phyloP scores from a whole-genome alignment of 2,329 filamentous ascomycete species.

The Arthrobotrys musiformis region DNA sequence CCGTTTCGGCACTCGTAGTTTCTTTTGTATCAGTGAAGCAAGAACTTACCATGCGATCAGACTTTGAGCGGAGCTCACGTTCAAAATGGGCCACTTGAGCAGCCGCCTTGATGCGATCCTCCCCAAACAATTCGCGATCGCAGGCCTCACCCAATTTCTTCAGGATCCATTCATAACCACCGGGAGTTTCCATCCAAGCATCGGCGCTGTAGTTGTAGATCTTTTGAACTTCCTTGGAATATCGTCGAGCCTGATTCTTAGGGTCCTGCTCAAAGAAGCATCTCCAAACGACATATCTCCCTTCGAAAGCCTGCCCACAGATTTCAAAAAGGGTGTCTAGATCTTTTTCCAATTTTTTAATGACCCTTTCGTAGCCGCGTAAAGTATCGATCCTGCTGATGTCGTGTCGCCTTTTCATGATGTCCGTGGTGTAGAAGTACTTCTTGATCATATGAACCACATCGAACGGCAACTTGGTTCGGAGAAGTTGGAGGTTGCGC shows the following conservation, averaged over 20 bases:
- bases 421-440: not conserved
- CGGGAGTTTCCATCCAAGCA: conserved; percentile 25
- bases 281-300: not conserved
- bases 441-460: conserved; percentile 9
- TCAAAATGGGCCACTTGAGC: no score
- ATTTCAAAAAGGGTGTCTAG: conserved; percentile 8
- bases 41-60: no score
- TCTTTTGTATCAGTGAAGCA: not conserved
- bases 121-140: not conserved
- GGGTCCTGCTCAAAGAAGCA: not conserved
- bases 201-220: conserved; percentile 4
- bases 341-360: conserved; percentile 4
- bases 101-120: not conserved
- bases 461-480: conserved; percentile 7
- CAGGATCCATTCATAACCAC: conserved; percentile 19
- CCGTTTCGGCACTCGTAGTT: not conserved
- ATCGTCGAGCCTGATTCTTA: not conserved
- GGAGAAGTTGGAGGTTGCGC: conserved; percentile 23
- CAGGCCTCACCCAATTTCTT: not conserved
- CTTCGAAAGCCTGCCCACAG: not conserved
- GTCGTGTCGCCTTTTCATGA: not conserved
- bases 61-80: no score
- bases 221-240: not conserved
- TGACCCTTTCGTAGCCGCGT: conserved; percentile 2
- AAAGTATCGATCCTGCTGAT: conserved; percentile 3